Evolutionary conservation across 2,329 filamentous ascomycete species (phyloP), one percentile per base, ranked within the genome.

Genomic region (Fusarium palustre): DNA sequence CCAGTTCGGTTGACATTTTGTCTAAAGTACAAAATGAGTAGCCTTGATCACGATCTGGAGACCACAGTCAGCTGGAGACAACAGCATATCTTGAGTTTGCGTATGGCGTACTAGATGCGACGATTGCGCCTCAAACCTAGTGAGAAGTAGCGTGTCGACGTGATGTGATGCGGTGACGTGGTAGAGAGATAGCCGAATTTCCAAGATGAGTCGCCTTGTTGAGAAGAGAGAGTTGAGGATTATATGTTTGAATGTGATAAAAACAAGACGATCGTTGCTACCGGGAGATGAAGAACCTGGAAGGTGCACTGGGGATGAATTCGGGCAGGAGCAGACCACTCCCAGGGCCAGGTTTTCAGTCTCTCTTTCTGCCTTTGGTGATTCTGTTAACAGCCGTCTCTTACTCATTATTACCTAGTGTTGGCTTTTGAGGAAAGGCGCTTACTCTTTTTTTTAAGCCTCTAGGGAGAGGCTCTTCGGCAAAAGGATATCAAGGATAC

Each of bases 1-100:
- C 45, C 20, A 50, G 38, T 33, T 70, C 73, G 28, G 48, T 48
- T 4, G 66, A 55, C 73, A 68, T 74, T 12, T 59, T 68, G 33
- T 45, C 68, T 41, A 33, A 24, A 22, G 15, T 30, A 15, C 20
- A 30, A 34, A 33, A 53, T 28, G 22, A 24, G 36, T 31, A 45
- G 33, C 38, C 22, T 20, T 16, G 10, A 16, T 15, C 33, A 28
- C n/a, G 31, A 18, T 28, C 57, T 67, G 8, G 13, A 8, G n/a
- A 28, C 12, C 22, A 38, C 16, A 12, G 48, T 54, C 28, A 59
- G 57, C 48, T 31, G 16, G 13, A 18, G n/a, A 31, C 15, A 15
- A 22, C 7, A 28, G 16, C 7, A 41, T 20, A 20, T 43, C 20
- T 13, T 52, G 25, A 16, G 13, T 20, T 20, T 36, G 7, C 16